Percentiles rank a stretch among this genome's conserved stretches.
Conservation (phyloP, 140 eudicot genomes). For the Ambrosia hybrid region DNA sequence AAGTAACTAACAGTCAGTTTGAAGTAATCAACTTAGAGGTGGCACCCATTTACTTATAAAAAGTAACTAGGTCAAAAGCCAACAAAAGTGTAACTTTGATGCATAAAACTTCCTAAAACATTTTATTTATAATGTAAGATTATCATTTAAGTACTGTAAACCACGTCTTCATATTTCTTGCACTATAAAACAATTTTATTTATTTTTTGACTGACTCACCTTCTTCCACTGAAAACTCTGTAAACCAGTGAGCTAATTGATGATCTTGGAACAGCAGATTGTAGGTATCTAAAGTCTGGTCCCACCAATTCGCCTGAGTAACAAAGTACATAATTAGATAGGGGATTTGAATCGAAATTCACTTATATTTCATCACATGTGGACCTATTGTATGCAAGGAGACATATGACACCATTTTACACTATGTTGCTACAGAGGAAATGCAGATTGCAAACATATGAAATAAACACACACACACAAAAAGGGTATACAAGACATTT, state of each 20-base stretch:
- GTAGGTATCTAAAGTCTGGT: constrained; percentile 60
- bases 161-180: neutral
- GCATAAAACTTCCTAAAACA: neutral
- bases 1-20: constrained; percentile 21
- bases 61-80: neutral
- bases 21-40: neutral
- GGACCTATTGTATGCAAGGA: no score
- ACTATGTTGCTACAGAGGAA: no score
- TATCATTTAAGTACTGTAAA: neutral
- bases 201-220: constrained; percentile 34
- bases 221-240: constrained; percentile 80
- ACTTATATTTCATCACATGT: no score
- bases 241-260: constrained; percentile 59
- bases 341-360: neutral
- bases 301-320: constrained; percentile 68
- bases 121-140: neutral
- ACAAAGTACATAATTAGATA: constrained; percentile 2
- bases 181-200: neutral
- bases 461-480: no score
- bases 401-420: no score
- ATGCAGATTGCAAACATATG: no score
- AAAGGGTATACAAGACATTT: no score
- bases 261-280: constrained; percentile 56
- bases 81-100: neutral
- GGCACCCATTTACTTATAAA: neutral